Evolutionary conservation across 192 early-diverging fungal species (phyloP).

Genomic region (Coemansia sp.): DNA sequence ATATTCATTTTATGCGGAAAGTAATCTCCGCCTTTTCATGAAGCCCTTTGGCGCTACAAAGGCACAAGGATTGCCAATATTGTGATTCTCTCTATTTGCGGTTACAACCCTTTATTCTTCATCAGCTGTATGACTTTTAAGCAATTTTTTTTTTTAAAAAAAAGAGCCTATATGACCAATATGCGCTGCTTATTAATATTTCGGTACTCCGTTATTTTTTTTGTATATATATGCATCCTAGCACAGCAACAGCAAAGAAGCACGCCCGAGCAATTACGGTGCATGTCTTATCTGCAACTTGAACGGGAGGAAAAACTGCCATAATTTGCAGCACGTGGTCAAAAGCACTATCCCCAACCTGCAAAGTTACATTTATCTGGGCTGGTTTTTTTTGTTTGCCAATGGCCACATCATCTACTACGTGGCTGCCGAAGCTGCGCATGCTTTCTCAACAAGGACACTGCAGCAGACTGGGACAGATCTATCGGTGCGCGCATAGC

Average conservation of each 20-base stretch:
- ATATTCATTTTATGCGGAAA: not conserved
- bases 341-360: too few relatives aligned
- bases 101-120: not conserved
- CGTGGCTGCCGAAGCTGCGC: not conserved
- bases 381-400: not conserved
- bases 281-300: too few relatives aligned
- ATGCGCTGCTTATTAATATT: not conserved
- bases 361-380: too few relatives aligned
- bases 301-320: too few relatives aligned
- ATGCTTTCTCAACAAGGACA: not conserved
- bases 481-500: too few relatives aligned
- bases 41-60: not conserved
- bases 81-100: too few relatives aligned
- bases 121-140: not conserved
- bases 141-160: not conserved
- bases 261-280: too few relatives aligned
- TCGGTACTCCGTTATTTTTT: slow-evolving; percentile 9
- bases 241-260: too few relatives aligned
- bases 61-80: too few relatives aligned
- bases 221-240: not conserved
- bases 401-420: not conserved
- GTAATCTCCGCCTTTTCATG: slow-evolving; percentile 1
- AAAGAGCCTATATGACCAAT: too few relatives aligned
- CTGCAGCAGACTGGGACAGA: too few relatives aligned
- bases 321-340: too few relatives aligned